phyloP scores from a whole-genome alignment of 129 eudicot species.

The Erigeron canadensis region DNA sequence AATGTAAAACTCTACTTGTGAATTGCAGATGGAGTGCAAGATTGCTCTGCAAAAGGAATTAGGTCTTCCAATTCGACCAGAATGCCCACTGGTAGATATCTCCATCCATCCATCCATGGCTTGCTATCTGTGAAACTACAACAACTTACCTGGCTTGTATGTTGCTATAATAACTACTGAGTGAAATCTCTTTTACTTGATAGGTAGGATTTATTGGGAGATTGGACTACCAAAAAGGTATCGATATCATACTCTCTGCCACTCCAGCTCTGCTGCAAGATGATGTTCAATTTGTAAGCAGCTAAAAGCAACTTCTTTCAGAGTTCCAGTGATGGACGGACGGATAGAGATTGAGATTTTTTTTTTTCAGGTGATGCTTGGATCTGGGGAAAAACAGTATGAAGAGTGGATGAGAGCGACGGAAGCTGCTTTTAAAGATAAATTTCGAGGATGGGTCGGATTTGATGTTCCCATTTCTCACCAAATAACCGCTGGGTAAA shows the following conservation, averaged over 20 bases:
- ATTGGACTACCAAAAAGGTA: conserved; percentile 90
- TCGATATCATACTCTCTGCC: conserved; percentile 78
- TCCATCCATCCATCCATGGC: conserved; percentile 14
- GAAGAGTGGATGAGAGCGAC: conserved; percentile 93
- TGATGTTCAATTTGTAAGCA: conserved; percentile 86
- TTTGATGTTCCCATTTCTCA: conserved; percentile 88
- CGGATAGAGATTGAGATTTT: not conserved
- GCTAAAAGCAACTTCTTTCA: not conserved
- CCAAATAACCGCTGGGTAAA: conserved; percentile 87
- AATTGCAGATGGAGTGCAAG: conserved; percentile 70
- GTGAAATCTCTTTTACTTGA: not conserved
- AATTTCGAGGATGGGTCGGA: conserved; percentile 93
- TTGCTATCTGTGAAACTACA: not conserved
- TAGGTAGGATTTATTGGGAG: conserved; percentile 95
- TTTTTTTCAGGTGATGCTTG: conserved; percentile 79
- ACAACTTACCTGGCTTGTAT: not conserved
- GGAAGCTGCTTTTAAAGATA: conserved; percentile 51
- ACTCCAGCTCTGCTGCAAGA: conserved; percentile 70
- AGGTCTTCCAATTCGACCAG: conserved; percentile 82
- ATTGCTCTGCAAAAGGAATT: conserved; percentile 73
- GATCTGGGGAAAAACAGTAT: conserved; percentile 90
- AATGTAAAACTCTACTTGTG: conserved; percentile 6
- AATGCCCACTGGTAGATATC: conserved; percentile 83
- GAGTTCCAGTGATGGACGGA: conserved; percentile 5
- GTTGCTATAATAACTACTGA: not conserved